Conservation (phyloP, 768 basidiomycete species). For the Mycena kentingensis region DNA sequence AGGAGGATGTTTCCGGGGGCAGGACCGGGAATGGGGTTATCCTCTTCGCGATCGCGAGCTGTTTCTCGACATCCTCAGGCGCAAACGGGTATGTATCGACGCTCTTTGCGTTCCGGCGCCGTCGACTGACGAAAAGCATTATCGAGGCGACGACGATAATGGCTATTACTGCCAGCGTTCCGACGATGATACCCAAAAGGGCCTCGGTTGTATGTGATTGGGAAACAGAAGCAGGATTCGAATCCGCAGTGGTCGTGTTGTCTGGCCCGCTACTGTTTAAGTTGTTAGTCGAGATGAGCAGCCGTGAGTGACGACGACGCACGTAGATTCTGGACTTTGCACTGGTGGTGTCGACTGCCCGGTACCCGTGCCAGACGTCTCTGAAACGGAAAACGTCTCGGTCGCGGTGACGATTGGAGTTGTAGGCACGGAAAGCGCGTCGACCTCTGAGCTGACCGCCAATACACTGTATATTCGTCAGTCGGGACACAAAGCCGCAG, state of each 20-base stretch:
- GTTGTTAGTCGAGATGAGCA: neutral
- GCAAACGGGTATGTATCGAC: conserved; percentile 3
- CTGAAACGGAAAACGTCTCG: conserved; percentile 7
- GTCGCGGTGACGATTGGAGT: neutral
- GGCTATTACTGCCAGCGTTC: conserved; percentile 10
- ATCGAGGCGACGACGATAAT: conserved; percentile 13
- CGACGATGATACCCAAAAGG: conserved; percentile 16
- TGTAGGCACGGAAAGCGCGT: neutral
- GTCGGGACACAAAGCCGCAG: neutral
- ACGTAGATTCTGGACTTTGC: neutral
- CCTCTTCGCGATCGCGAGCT: conserved; percentile 8
- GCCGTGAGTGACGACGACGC: neutral
- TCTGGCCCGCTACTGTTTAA: neutral
- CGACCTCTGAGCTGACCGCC: conserved; percentile 16
- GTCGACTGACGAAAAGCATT: conserved; percentile 11
- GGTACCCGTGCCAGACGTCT: neutral
- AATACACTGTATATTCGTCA: conserved; percentile 1
- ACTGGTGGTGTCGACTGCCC: neutral
- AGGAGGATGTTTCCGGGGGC: neutral
- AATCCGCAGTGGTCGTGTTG: neutral
- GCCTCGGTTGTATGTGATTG: neutral
- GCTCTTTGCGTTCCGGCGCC: conserved; percentile 1
- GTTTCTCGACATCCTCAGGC: conserved; percentile 12
- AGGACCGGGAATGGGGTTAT: conserved; percentile 9
- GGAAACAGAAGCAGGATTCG: neutral